Evolutionary conservation across 495 filamentous ascomycete genomes (phyloP).

Genomic region (Trichocladium uniseriatum): DNA sequence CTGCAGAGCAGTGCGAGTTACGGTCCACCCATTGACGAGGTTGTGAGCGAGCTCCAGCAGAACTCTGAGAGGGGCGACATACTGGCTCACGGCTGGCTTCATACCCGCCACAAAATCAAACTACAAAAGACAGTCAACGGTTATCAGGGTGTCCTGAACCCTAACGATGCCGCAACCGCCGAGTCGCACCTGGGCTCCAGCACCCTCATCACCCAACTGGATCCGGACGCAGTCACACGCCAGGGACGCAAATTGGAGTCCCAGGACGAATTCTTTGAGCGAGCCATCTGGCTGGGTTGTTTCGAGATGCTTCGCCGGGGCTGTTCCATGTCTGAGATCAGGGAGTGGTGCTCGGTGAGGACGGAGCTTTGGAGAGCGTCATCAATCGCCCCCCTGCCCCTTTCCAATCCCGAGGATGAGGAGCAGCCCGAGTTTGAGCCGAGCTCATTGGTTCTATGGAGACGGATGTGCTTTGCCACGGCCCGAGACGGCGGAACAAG

Average conservation of each 20-base stretch:
- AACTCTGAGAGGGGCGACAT: constrained; percentile 54
- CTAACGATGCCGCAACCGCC: constrained; percentile 45
- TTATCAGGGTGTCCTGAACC: constrained; percentile 56
- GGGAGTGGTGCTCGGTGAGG: constrained; percentile 69
- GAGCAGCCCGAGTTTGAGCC: constrained; percentile 31
- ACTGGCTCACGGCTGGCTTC: constrained; percentile 81
- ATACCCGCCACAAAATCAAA: constrained; percentile 85
- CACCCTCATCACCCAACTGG: constrained; percentile 74
- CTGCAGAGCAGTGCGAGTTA: constrained; percentile 61
- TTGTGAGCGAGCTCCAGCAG: constrained; percentile 65
- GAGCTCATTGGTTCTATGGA: constrained; percentile 58
- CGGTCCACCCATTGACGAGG: constrained; percentile 58
- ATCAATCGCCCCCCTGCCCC: constrained; percentile 48
- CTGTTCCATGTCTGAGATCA: constrained; percentile 57
- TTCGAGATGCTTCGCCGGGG: constrained; percentile 84
- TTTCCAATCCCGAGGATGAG: constrained; percentile 35
- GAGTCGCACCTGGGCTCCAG: constrained; percentile 51
- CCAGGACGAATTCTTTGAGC: constrained; percentile 77
- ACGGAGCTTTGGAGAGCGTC: constrained; percentile 80
- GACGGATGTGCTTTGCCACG: constrained; percentile 69
- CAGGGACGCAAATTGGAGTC: constrained; percentile 64
- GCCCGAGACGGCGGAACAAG: constrained; percentile 57
- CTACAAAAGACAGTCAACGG: constrained; percentile 67
- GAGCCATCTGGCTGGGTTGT: constrained; percentile 76
- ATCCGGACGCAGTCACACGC: constrained; percentile 79